Conservation (phyloP, 805 yeast genomes). For the Sugiyamaella boreocaroliniensis region DNA sequence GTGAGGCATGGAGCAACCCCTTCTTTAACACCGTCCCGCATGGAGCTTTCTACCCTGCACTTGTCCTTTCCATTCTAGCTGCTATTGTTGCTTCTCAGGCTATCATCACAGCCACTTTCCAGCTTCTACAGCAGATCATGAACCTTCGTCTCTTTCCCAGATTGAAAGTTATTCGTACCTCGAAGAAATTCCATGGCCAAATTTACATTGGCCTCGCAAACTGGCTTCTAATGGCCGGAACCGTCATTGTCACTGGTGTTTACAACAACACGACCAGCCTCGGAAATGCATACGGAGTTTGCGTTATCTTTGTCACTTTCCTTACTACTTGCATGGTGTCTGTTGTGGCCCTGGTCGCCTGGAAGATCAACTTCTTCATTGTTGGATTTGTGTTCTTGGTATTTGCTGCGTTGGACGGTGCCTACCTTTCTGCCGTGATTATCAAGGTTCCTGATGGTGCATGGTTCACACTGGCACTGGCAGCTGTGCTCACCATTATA, state of each 20-base stretch:
- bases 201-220: constrained; percentile 49
- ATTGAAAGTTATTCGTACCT: constrained; percentile 40
- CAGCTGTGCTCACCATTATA: constrained; percentile 3
- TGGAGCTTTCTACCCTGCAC: constrained; percentile 26
- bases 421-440: constrained; percentile 43
- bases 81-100: constrained; percentile 59
- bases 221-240: constrained; percentile 46
- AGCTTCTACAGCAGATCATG: constrained; percentile 47
- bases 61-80: constrained; percentile 47
- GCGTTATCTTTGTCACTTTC: constrained; percentile 49
- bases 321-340: constrained; percentile 45
- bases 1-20: constrained; percentile 10
- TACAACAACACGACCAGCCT: constrained; percentile 44
- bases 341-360: constrained; percentile 43
- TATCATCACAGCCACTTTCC: constrained; percentile 48
- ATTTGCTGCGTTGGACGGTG: constrained; percentile 44
- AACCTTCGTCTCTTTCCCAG: constrained; percentile 50
- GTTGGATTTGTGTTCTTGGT: constrained; percentile 33
- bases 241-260: constrained; percentile 45
- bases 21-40: constrained; percentile 14
- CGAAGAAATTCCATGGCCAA: constrained; percentile 41
- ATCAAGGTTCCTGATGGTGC: constrained; percentile 53
- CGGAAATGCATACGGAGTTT: constrained; percentile 56
- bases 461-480: constrained; percentile 45
- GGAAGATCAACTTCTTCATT: constrained; percentile 33